Base-by-base conservation (phyloP, 2,329 filamentous ascomycete genomes). In the Colletotrichum gigasporum region DNA sequence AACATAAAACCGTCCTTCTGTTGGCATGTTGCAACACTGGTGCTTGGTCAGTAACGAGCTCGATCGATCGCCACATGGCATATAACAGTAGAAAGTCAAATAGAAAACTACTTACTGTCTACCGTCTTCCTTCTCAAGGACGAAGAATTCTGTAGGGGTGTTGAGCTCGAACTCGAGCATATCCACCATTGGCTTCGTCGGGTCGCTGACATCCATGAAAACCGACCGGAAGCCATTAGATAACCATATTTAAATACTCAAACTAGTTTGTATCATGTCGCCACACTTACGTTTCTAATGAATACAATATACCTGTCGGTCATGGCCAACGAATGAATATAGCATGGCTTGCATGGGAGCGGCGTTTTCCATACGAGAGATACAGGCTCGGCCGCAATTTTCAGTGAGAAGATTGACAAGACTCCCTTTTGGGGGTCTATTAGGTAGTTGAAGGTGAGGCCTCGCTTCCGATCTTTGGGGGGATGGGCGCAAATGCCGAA, bases 171-270 rank as follows among this genome's bases (percentile, higher is more conserved):
- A 65, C 11, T 37, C 42, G 9, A 67, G n/a, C 61, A 65, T 63
- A 4, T 69, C 53, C 30, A 56, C 41, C 9, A 69, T 18, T 6
- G 57, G 57, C 30, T 47, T 61, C 16, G 60, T 68, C 18, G 62
- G 67, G 20, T 73, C 70, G 66, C 62, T 71, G 22, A 61, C 57
- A 20, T 68, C 66, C 66, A 68, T 68, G 41, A 59, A 53, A 7
- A 68, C 26, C 8, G 66, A 58, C 66, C 66, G 14, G 3, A 6
- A 12, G n/a, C n/a, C n/a, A n/a, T n/a, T n/a, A n/a, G n/a, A n/a
- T n/a, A n/a, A n/a, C n/a, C n/a, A n/a, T 3, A 22, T 16, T 26
- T 12, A 37, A 6, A 35, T 32, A 22, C 9, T 18, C 8, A n/a
- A 32, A n/a, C n/a, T n/a, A n/a, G n/a, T n/a, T n/a, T n/a, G n/a